Evolutionary conservation across 441 rosid genomes (phyloP), one percentile per base, ranked within the genome.

Genomic region (Mallotus repandus): DNA sequence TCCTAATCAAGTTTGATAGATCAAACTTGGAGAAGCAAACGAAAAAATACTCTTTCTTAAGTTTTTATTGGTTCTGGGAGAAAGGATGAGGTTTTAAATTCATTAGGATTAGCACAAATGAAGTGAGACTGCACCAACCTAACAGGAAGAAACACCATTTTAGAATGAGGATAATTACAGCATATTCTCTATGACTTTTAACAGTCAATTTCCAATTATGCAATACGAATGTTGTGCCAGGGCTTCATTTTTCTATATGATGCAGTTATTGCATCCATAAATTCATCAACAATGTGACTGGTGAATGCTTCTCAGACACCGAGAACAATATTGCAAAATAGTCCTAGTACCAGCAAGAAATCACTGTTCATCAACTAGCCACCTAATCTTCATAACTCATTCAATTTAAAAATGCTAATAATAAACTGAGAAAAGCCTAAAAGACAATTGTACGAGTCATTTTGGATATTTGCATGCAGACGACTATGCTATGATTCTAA

Each of bases 301-400:
- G 16, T 5, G 32, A 64, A 71, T n/a, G 11, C n/a, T 50, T 16
- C 62, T 66, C 62, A 55, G 18, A 53, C 22, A 65, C 68, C 52
- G 18, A 35, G 1, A 68, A 71, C 53, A 60, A 66, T 38, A 68
- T 63, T 69, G 49, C 45, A 68, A 22, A 50, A 22, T 18, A 54
- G 9, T 16, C 52, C 63, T 10, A 16, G 50, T 50, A 21, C 53
- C 63, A 70, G 46, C 49, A 65, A 73, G 54, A 54, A 53, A 50
- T 60, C 57, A 66, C 5, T 18, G 2, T 56, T 65, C 46, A 18
- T 46, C 48, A 62, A 25, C 49, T 48, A 13, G 59, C 21, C 50
- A 35, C 53, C 35, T 49, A 43, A 53, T 22, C 35, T 52, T 62
- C 52, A 68, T 43, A 62, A 38, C n/a, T 5, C 46, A 19, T 19